Percentiles rank a stretch among this genome's conserved stretches.
Evolutionary conservation across 2,329 filamentous ascomycete species (phyloP).

Genomic region (Botrytis tulipae): DNA sequence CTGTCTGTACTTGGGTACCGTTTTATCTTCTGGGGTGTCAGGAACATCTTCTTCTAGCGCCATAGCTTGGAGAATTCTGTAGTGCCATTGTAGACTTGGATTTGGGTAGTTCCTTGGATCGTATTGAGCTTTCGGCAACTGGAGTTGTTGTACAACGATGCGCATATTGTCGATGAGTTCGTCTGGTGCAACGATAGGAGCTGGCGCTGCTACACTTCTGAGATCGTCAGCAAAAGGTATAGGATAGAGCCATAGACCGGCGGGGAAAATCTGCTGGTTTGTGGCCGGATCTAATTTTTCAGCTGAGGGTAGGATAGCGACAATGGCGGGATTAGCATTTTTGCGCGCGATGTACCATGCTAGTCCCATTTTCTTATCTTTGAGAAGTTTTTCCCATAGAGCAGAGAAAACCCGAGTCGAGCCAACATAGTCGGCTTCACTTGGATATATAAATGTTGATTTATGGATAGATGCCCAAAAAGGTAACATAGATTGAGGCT

Average conservation of each 20-base stretch:
- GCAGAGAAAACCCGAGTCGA: conserved; percentile 92
- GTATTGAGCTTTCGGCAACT: conserved; percentile 82
- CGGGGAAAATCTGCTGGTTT: conserved; percentile 69
- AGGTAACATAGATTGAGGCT: conserved; percentile 70
- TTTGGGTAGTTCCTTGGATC: conserved; percentile 89
- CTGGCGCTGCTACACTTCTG: conserved; percentile 62
- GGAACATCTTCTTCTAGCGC: conserved; percentile 91
- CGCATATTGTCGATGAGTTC: conserved; percentile 79
- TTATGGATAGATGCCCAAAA: conserved; percentile 84
- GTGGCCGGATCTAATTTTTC: conserved; percentile 63
- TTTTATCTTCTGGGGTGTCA: conserved; percentile 68
- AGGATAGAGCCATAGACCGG: conserved; percentile 84
- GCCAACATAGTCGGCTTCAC: conserved; percentile 83
- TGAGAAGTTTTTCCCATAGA: conserved; percentile 80
- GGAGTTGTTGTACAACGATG: conserved; percentile 67
- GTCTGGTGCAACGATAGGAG: conserved; percentile 60
- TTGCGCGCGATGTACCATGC: conserved; percentile 85
- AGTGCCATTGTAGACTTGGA: conserved; percentile 93
- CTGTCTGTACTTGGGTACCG: conserved; percentile 77
- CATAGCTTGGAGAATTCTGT: conserved; percentile 85
- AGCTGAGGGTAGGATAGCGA: conserved; percentile 75
- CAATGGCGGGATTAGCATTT: conserved; percentile 76
- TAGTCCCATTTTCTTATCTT: conserved; percentile 75
- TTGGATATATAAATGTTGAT: conserved; percentile 90
- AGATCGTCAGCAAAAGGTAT: conserved; percentile 90